Conservation (phyloP, 495 filamentous ascomycete genomes). For the Hypoxylon perforatum region DNA sequence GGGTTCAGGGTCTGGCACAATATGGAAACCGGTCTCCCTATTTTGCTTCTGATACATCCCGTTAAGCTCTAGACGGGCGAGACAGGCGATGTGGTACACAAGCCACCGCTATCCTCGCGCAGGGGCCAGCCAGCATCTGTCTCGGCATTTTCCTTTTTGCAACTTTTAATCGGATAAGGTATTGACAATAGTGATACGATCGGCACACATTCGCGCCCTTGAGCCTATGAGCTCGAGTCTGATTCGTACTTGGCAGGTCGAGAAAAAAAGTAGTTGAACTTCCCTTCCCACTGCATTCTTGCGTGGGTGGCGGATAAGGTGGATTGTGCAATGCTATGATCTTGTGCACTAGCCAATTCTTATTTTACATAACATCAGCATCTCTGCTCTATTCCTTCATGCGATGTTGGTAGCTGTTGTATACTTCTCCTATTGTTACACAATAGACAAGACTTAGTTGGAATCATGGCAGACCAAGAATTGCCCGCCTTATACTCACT, state of each 20-base stretch:
- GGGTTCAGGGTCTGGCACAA: slow-evolving; percentile 9
- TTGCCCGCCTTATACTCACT: slow-evolving; percentile 33
- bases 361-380: slow-evolving; percentile 20
- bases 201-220: slow-evolving; percentile 19
- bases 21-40: background rate
- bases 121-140: slow-evolving; percentile 31
- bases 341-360: background rate
- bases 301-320: background rate
- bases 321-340: background rate
- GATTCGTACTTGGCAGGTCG: slow-evolving; percentile 22
- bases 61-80: slow-evolving; percentile 16
- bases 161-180: slow-evolving; percentile 9
- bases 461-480: slow-evolving; percentile 26
- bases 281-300: slow-evolving; percentile 30
- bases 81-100: slow-evolving; percentile 2
- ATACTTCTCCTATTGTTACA: background rate
- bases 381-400: slow-evolving; percentile 18
- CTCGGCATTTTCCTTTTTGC: slow-evolving; percentile 23
- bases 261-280: slow-evolving; percentile 4
- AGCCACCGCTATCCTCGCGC: slow-evolving; percentile 11
- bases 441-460: background rate
- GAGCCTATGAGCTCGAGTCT: slow-evolving; percentile 19
- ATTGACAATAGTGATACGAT: slow-evolving; percentile 40
- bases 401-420: background rate
- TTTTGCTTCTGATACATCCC: slow-evolving; percentile 17